Percentiles rank a stretch among this genome's conserved stretches.
Evolutionary conservation across 345 rosid genomes (phyloP).

Genomic region (Syzygium aqueum): DNA sequence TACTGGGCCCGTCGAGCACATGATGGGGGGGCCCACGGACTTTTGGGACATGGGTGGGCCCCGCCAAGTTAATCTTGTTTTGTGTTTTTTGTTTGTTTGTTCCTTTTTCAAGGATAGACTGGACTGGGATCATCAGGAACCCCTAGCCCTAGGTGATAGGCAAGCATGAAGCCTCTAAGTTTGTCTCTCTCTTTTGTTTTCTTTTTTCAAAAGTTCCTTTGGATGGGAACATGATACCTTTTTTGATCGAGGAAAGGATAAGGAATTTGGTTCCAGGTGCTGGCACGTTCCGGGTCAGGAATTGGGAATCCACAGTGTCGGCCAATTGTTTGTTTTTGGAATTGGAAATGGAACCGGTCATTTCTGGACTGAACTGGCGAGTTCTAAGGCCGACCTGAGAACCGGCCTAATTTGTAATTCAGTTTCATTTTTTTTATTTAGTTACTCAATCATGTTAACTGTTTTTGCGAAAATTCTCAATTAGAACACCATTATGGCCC

Average conservation of each 20-base stretch:
- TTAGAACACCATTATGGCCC: accelerated
- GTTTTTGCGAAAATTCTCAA: not conserved
- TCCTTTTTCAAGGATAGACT: not conserved
- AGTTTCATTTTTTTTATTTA: too few species aligned
- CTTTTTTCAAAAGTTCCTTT: not conserved
- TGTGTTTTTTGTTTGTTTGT: not conserved
- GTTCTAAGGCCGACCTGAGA: too few species aligned
- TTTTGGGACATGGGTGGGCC: not conserved
- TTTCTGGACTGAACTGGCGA: accelerated
- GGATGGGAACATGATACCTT: not conserved
- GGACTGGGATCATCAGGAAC: not conserved
- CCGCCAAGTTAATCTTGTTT: not conserved
- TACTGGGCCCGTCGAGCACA: not conserved
- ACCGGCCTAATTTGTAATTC: too few species aligned
- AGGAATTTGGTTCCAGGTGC: not conserved
- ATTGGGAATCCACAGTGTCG: not conserved
- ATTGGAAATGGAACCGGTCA: accelerated
- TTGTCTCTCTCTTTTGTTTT: not conserved
- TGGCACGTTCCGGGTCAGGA: not conserved
- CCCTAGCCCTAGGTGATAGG: not conserved
- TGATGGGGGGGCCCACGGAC: not conserved
- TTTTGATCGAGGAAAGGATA: not conserved
- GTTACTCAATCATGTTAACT: not conserved
- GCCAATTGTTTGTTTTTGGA: not conserved
- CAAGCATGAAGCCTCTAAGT: not conserved